Conservation (phyloP, 139 green algal genomes). For the Pleodorina starrii region DNA sequence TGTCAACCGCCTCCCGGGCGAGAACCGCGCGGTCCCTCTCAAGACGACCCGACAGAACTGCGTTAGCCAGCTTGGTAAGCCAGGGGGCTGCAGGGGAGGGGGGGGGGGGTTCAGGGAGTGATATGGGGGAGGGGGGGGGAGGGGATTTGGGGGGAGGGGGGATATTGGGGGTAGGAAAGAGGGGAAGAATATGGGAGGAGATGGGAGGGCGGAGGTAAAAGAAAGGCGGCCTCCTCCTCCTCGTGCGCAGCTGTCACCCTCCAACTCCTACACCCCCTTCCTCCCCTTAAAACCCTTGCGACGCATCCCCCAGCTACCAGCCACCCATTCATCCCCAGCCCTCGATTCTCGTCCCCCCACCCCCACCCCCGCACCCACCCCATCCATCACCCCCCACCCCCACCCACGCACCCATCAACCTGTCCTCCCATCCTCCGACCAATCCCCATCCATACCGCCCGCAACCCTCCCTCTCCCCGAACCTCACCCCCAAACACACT, state of each 20-base stretch:
- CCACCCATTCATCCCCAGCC: too few relatives aligned
- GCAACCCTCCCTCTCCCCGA: not conserved
- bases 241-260: too few relatives aligned
- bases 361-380: too few relatives aligned
- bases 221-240: too few relatives aligned
- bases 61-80: slow-evolving; percentile 83
- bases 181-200: not conserved
- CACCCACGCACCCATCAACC: too few relatives aligned
- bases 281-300: too few relatives aligned
- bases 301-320: too few relatives aligned
- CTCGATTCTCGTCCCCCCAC: too few relatives aligned
- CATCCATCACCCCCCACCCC: too few relatives aligned
- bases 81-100: slow-evolving; percentile 68
- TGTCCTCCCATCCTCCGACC: too few relatives aligned
- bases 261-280: too few relatives aligned
- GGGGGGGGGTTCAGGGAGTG: not conserved
- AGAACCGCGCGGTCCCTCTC: slow-evolving; percentile 56
- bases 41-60: slow-evolving; percentile 71
- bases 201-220: not conserved
- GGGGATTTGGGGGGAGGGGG: not conserved
- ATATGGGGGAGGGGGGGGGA: not conserved
- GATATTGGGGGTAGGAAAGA: not conserved
- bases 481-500: not conserved
- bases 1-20: slow-evolving; percentile 79
- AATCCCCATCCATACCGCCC: not conserved